phyloP scores from a whole-genome alignment of 352 stramenopile genomes.

The Pythium myriotylum region DNA sequence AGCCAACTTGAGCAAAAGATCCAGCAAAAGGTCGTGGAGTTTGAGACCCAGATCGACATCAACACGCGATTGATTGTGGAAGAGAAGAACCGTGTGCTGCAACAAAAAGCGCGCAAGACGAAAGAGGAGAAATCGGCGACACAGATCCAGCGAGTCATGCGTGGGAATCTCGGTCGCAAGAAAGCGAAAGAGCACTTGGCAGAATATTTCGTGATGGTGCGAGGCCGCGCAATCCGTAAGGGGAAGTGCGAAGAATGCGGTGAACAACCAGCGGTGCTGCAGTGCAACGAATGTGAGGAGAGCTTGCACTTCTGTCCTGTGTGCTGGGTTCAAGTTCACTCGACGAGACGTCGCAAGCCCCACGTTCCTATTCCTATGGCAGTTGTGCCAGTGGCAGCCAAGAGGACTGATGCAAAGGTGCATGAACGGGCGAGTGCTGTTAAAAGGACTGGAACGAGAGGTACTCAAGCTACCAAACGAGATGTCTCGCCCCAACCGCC shows the following conservation, averaged over 20 bases:
- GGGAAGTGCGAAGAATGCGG: conserved; percentile 77
- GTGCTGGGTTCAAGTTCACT: conserved; percentile 79
- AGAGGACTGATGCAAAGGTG: background rate
- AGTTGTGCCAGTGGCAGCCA: background rate
- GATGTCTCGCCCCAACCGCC: too few relatives aligned
- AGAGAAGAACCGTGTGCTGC: conserved; percentile 27
- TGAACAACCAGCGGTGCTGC: conserved; percentile 62
- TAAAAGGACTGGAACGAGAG: too few relatives aligned
- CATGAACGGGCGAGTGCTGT: too few relatives aligned
- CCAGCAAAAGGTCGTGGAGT: conserved; percentile 38
- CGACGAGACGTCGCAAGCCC: conserved; percentile 50
- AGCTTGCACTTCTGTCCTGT: conserved; percentile 67
- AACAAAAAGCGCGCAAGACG: conserved; percentile 35
- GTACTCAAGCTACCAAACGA: too few relatives aligned
- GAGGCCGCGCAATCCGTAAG: conserved; percentile 63
- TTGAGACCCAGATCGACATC: conserved; percentile 56
- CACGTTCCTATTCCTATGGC: conserved; percentile 70
- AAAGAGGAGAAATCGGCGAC: conserved; percentile 43
- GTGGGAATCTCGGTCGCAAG: conserved; percentile 44
- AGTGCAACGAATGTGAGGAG: conserved; percentile 70
- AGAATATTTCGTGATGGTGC: conserved; percentile 73
- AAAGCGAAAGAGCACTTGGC: conserved; percentile 47
- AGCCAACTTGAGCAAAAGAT: conserved; percentile 35
- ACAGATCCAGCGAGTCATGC: conserved; percentile 55
- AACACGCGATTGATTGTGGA: conserved; percentile 61